Evolutionary conservation across 495 filamentous ascomycete species (phyloP), one percentile per base, ranked within the genome.

Genomic region (Barbatosphaeria neglecta): DNA sequence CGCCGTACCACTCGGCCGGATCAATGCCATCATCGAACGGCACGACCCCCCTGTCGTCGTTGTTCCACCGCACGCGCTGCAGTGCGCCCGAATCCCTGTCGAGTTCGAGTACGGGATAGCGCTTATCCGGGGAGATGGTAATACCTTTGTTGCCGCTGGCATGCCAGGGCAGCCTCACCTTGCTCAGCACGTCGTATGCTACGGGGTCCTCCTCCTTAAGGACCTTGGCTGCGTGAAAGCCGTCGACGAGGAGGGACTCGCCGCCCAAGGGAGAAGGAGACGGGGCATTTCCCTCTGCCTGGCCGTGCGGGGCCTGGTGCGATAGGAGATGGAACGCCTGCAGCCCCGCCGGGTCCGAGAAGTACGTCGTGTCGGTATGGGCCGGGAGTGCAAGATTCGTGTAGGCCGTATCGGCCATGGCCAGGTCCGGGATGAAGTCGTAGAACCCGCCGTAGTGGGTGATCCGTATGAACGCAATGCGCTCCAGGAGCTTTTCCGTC

Each of bases 361-460:
- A 96, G 61, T 97, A 97, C 28, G 89, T 93, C 19, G 76, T 95
- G 63, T 97, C 90, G 4, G 90, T 96, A 58, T 97, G 90, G 7
- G 81, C 79, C 20, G 72, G 73, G 0, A 97, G 71, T 6, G 77
- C 75, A 43, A 90, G 68, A 47, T 75, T 82, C 13, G 90, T 95
- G 62, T 95, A 97, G n/a, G 90, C 90, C 5, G 83, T 94, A 57
- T 97, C 90, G 59, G 87, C 90, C 57, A 76, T 83, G 19, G 85
- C 78, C 16, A 95, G 75, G 59, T 95, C 86, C 24, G 90, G 80
- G 1, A 83, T 90, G 62, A 97, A 95, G 62, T 94, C 87, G 74
- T 89, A 97, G 67, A 96, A 95, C 22, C 84, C 88, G 50, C 87
- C 90, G 58, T 96, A 97, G 58, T 97, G 90, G 0, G 90, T 97